These are phyloP conservation scores for Chamaenerion angustifolium DNA, from an alignment of 345 rosid species.

Conservation along the genomic window DNA sequence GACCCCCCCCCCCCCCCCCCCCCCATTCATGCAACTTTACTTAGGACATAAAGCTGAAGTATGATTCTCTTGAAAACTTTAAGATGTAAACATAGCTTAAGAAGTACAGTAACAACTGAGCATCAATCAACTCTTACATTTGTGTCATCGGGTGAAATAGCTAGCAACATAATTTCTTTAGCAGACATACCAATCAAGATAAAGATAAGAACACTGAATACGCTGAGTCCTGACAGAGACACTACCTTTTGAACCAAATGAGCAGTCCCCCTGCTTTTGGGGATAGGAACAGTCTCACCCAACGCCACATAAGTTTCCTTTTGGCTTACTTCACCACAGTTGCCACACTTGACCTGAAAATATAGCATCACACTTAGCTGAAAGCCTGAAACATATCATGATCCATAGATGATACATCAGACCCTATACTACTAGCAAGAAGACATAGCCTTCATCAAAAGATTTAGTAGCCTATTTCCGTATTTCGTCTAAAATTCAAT, in stretches of 20 bases:
- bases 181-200: not conserved
- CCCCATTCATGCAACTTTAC: not conserved
- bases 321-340: constrained; percentile 68
- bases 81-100: too few species aligned
- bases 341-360: constrained; percentile 61
- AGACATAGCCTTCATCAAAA: too few species aligned
- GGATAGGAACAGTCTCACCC: constrained; percentile 42
- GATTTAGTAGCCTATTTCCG: too few species aligned
- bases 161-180: not conserved
- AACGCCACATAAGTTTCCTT: constrained; percentile 71
- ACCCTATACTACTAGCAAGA: too few species aligned
- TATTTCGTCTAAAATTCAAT: too few species aligned
- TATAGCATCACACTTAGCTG: not conserved
- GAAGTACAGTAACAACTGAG: too few species aligned
- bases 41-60: not conserved
- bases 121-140: too few species aligned
- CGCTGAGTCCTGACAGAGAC: not conserved
- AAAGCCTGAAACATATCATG: too few species aligned
- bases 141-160: not conserved
- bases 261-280: constrained; percentile 41
- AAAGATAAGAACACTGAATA: not conserved
- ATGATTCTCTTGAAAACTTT: too few species aligned
- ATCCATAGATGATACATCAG: too few species aligned
- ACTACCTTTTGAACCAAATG: constrained; percentile 82
- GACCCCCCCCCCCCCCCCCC: too few species aligned